phyloP scores from a whole-genome alignment of 1,139 yeast genomes.

The Pichia sorboxylosa region DNA sequence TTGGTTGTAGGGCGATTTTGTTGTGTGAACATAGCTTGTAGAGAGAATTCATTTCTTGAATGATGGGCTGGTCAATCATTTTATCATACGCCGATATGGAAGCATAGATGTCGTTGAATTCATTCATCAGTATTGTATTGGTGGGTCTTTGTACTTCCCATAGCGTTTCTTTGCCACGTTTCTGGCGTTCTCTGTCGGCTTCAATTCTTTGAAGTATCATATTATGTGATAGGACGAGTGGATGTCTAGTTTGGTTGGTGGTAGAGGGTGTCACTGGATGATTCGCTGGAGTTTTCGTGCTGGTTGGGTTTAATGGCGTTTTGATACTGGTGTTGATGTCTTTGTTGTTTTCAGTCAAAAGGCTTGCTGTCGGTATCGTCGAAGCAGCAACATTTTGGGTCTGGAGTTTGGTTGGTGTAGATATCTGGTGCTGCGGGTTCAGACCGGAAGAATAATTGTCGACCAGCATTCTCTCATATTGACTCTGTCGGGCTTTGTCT shows the following conservation, averaged over 20 bases:
- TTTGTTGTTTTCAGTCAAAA: neutral
- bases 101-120: slow-evolving; percentile 52
- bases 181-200: slow-evolving; percentile 77
- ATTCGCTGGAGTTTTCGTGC: neutral
- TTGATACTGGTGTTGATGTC: neutral
- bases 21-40: slow-evolving; percentile 12
- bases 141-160: slow-evolving; percentile 56
- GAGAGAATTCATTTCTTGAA: slow-evolving; percentile 17
- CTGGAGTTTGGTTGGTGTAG: slow-evolving; percentile 2
- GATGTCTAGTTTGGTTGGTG: no score
- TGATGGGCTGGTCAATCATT: slow-evolving; percentile 20
- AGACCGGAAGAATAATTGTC: slow-evolving; percentile 7
- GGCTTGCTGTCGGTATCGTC: neutral
- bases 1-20: no score
- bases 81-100: slow-evolving; percentile 34
- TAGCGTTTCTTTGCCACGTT: slow-evolving; percentile 60
- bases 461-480: slow-evolving; percentile 31
- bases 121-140: slow-evolving; percentile 36
- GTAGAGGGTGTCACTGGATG: neutral
- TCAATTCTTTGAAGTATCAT: slow-evolving; percentile 70
- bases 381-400: slow-evolving; percentile 1
- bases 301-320: neutral
- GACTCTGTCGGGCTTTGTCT: slow-evolving; percentile 37
- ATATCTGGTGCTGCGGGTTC: neutral
- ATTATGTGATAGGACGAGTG: slow-evolving; percentile 20